Conservation (phyloP, 176 grass and related monocot genomes). For the Triticum timopheevii region DNA sequence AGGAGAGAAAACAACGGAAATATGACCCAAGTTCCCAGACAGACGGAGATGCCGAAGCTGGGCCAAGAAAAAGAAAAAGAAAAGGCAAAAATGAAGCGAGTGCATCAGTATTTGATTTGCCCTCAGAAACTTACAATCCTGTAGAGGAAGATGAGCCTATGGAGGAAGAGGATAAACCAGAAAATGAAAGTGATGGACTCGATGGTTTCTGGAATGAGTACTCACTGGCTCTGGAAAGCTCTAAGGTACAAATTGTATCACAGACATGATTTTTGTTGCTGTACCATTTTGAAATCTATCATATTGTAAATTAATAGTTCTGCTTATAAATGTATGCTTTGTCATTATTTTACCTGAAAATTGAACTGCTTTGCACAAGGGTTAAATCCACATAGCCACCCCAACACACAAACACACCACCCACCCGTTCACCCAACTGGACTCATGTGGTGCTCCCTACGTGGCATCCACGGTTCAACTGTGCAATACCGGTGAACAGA, state of each 20-base stretch:
- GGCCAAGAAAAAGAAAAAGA: slow-evolving; percentile 35
- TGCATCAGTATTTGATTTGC: slow-evolving; percentile 22
- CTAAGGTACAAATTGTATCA: slow-evolving; percentile 63
- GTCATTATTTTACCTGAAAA: slow-evolving; percentile 11
- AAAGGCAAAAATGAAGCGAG: slow-evolving; percentile 35
- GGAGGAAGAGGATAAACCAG: slow-evolving; percentile 42
- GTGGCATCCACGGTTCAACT: neutral
- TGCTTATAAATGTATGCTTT: slow-evolving; percentile 8
- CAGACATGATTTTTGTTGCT: slow-evolving; percentile 13
- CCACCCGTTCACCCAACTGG: no score
- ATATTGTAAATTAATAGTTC: slow-evolving; percentile 22
- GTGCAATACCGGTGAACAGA: neutral
- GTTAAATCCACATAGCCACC: neutral
- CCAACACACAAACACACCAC: no score
- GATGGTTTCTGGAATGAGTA: slow-evolving; percentile 94
- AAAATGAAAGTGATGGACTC: slow-evolving; percentile 68
- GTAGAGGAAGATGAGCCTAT: slow-evolving; percentile 39
- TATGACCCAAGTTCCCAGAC: slow-evolving; percentile 28
- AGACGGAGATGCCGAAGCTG: slow-evolving; percentile 10
- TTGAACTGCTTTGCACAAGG: slow-evolving; percentile 12
- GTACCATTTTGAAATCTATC: neutral
- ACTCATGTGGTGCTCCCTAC: neutral
- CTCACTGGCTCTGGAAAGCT: slow-evolving; percentile 78
- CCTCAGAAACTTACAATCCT: slow-evolving; percentile 28
- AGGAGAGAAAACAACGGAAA: slow-evolving; percentile 41